Base-by-base conservation (phyloP, 225 moss, liverwort and hornwort genomes). In the Lunularia cruciata region DNA sequence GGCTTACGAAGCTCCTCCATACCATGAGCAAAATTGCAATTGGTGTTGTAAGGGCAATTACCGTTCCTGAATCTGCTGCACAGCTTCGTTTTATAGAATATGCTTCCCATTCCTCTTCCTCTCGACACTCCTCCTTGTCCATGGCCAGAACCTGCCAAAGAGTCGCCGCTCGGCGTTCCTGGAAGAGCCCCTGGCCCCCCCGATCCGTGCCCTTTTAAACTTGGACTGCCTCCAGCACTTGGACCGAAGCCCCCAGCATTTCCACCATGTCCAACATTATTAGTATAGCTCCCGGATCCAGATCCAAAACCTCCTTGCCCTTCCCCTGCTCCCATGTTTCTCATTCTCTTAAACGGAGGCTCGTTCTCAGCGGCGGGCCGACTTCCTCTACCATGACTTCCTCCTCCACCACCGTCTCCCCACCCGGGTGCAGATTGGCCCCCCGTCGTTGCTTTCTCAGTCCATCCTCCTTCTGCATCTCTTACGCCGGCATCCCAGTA, bases 1-100 rank as follows among this genome's bases (percentile, higher is more conserved):
- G 82, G 82, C 45, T 75, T 30, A 32, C 81, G 75, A 11, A 86
- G 78, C 78, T 98, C 98, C 75, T 98, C 98, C 87, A 90, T 93
- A 27, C 98, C 98, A 33, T 98, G 98, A 2, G 98, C 98, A 59
- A 98, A 98, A 72, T 98, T 98, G 74, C 98, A 98, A 66, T 91
- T 98, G 5, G 79, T 89, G 69, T 83, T 98, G 73, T 98, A 98
- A 3, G 98, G 98, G 42, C 98, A 98, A 76, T 85, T 98, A 18
- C 98, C 91, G 36, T 76, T 86, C 15, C 91, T 85, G 33, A 98
- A 98, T 72, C 93, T 89, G 81, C 89, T 91, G 74, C 98, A 98
- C 25, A 98, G 63, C 75, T 98, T 98, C 1, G 98, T 98, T 75
- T 93, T 94, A 20, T 90, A 94, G 48, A 94, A 94, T 71, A 94